Evolutionary conservation across 345 rosid genomes (phyloP).

Genomic region (Rhodomyrtus tomentosa): DNA sequence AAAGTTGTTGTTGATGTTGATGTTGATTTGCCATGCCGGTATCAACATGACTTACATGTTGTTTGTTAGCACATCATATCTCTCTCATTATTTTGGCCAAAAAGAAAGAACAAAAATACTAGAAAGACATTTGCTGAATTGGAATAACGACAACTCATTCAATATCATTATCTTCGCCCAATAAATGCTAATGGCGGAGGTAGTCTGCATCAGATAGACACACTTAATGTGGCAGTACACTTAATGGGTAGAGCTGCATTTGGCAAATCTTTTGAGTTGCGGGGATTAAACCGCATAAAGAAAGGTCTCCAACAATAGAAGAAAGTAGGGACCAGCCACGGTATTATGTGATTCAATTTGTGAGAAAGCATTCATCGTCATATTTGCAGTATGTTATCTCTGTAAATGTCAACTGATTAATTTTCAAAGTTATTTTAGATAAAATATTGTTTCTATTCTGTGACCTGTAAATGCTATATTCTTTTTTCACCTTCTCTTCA

Average conservation of each 20-base stretch:
- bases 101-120: too few relatives aligned
- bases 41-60: too few relatives aligned
- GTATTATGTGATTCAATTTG: not conserved
- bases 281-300: not conserved
- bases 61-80: too few relatives aligned
- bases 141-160: too few relatives aligned
- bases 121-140: too few relatives aligned
- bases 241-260: not conserved
- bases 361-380: not conserved
- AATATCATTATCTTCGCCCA: not conserved
- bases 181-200: not conserved
- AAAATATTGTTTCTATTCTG: not conserved
- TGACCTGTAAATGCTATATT: not conserved
- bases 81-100: too few relatives aligned
- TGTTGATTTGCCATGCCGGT: too few relatives aligned
- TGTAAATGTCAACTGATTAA: not conserved
- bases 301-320: not conserved
- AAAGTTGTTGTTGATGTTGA: too few relatives aligned
- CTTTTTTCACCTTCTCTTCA: not conserved
- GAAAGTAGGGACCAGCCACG: not conserved
- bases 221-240: rapidly evolving
- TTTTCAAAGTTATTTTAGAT: not conserved
- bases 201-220: not conserved
- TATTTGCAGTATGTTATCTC: not conserved
- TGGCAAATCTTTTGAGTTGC: not conserved